Evolutionary conservation across 345 rosid genomes (phyloP).

Genomic region (Zanthoxylum bungeanum): DNA sequence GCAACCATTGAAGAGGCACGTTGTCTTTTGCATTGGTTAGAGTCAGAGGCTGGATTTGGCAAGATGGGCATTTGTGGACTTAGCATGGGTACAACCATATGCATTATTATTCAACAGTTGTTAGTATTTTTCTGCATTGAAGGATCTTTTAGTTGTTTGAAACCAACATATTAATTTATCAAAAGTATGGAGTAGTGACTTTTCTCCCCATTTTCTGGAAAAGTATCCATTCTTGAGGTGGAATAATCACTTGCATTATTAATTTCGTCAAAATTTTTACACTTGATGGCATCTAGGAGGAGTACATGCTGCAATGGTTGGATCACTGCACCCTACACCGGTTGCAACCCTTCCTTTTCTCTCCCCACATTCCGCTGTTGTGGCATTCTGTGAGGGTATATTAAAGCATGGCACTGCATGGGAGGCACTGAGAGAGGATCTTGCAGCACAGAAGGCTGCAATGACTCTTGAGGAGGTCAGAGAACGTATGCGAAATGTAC

Average conservation of each 20-base stretch:
- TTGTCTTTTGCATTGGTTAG: constrained; percentile 87
- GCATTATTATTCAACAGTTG: neutral
- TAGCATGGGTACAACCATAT: constrained; percentile 76
- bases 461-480: constrained; percentile 93
- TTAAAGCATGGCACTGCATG: constrained; percentile 91
- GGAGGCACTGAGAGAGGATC: constrained; percentile 96
- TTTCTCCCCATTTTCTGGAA: neutral
- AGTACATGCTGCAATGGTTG: constrained; percentile 99
- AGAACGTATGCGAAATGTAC: constrained; percentile 86
- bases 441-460: constrained; percentile 58
- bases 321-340: constrained; percentile 96
- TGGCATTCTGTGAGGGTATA: constrained; percentile 99
- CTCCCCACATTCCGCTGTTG: constrained; percentile 97
- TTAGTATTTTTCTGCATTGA: neutral
- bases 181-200: neutral
- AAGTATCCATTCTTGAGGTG: neutral
- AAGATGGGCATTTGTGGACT: constrained; percentile 97
- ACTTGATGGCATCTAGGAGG: constrained; percentile 57
- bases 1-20: constrained; percentile 95
- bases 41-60: constrained; percentile 81
- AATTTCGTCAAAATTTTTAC: constrained; percentile 9
- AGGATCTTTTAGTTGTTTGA: neutral
- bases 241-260: neutral
- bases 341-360: constrained; percentile 95
- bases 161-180: neutral